Evolutionary conservation across 1,139 yeast species (phyloP).

Genomic region (Candida mesenterica): DNA sequence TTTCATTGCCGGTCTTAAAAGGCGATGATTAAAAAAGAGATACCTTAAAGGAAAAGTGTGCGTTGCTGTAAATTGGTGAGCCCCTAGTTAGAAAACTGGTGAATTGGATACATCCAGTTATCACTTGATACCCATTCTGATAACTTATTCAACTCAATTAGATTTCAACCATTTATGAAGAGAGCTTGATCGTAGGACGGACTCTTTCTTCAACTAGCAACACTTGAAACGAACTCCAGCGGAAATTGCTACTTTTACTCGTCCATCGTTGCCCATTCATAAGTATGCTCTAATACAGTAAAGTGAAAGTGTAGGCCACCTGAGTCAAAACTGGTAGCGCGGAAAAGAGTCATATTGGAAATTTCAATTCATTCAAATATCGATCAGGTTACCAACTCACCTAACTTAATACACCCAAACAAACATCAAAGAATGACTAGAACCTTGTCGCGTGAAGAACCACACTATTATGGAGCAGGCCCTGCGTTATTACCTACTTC

Average conservation of each 20-base stretch:
- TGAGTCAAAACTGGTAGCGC: not conserved
- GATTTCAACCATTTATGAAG: too few relatives aligned
- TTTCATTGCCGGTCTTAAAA: constrained; percentile 42
- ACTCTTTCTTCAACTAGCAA: too few relatives aligned
- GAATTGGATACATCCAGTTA: not conserved
- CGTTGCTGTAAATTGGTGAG: not conserved
- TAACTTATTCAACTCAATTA: too few relatives aligned
- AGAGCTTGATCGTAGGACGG: too few relatives aligned
- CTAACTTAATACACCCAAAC: not conserved
- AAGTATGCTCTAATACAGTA: too few relatives aligned
- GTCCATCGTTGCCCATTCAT: too few relatives aligned
- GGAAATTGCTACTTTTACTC: too few relatives aligned
- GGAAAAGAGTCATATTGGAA: too few relatives aligned
- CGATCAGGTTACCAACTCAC: too few relatives aligned
- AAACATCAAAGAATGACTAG: not conserved
- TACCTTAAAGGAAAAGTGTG: not conserved
- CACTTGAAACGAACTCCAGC: too few relatives aligned
- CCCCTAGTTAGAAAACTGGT: not conserved
- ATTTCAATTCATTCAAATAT: not conserved
- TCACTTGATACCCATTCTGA: too few relatives aligned
- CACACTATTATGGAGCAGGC: constrained; percentile 94
- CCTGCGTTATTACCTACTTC: constrained; percentile 87
- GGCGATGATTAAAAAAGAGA: constrained; percentile 3
- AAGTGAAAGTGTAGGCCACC: too few relatives aligned
- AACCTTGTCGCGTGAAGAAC: constrained; percentile 54